Base-by-base conservation (phyloP, 352 stramenopile species). In the Phytophthora ramorum region DNA sequence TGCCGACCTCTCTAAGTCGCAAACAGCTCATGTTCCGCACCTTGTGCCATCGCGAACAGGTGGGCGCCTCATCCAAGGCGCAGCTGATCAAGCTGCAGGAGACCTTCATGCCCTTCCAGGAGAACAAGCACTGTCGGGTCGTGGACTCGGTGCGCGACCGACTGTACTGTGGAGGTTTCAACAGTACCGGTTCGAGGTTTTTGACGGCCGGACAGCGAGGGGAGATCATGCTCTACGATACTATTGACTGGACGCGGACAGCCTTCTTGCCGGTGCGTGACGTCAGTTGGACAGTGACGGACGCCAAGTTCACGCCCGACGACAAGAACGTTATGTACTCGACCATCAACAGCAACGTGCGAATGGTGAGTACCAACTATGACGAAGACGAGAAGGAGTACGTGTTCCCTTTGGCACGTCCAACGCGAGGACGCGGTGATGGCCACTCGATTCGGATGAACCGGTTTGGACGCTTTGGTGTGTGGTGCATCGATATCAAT, bases 401-500 rank as follows among this genome's bases (percentile, higher is more conserved):
- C 10, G 72, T 86, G 32, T 91, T 90, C 51, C 67, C 78, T 16
- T 52, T 78, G 8, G 68, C 53, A 38, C 73, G 68, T 17, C 45
- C 58, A 20, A 71, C 40, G 19, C 41, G 41, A 55, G 73, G 69
- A n/a, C 58, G 62, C 3, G 48, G 58, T 7, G 58, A 73, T 19
- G 43, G 24, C 16, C 46, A 58, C 8, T 58, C 16, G 12, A 56
- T 58, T 28, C 47, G 53, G 19, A 76, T 69, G 46, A 71, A 61
- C 34, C 63, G 67, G n/a, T 76, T 75, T 19, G 75, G 76, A 10
- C 81, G 82, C 51, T 91, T 91, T 60, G 83, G 87, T 8, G 81
- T 96, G 22, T 96, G 85, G 85, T 86, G 79, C 41, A 73, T 96
- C 48, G 85, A 92, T 37, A 68, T 96, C 30, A 94, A 94, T 64